Percentiles rank a stretch among this genome's conserved stretches.
These are phyloP conservation scores for Arthrobotrys sinensis DNA, from an alignment of 2,329 filamentous ascomycete genomes.

Conservation along the genomic window DNA sequence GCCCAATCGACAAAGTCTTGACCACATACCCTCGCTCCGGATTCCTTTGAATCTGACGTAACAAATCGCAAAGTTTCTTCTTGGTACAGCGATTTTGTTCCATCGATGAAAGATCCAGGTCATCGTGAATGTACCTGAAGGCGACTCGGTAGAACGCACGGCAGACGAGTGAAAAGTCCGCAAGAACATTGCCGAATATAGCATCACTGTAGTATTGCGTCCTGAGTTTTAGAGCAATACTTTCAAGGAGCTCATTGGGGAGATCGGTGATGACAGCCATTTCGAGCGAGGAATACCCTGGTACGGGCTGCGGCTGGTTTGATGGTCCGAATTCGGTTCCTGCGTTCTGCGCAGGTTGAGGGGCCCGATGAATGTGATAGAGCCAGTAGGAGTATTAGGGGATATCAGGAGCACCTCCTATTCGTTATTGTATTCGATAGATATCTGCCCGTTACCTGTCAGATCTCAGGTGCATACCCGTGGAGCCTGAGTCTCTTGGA, in stretches of 20 bases:
- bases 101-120: constrained; percentile 5
- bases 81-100: constrained; percentile 7
- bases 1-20: constrained; percentile 23
- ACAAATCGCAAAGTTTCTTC: constrained; percentile 7
- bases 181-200: constrained; percentile 22
- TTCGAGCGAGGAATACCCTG: neutral
- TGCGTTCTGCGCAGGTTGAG: neutral
- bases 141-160: constrained; percentile 38
- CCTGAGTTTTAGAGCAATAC: constrained; percentile 14
- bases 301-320: neutral
- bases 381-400: neutral
- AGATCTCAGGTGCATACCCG: neutral
- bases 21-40: constrained; percentile 29
- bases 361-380: too few relatives aligned
- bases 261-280: constrained; percentile 34
- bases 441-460: neutral
- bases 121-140: constrained; percentile 37
- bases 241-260: constrained; percentile 42
- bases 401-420: neutral
- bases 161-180: constrained; percentile 27
- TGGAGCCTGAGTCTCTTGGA: neutral
- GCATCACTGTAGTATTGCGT: constrained; percentile 9
- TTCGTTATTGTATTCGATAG: neutral
- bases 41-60: constrained; percentile 35
- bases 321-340: neutral